Conservation (phyloP, 1,284 basidiomycete species). For the Ustilago esculenta region DNA sequence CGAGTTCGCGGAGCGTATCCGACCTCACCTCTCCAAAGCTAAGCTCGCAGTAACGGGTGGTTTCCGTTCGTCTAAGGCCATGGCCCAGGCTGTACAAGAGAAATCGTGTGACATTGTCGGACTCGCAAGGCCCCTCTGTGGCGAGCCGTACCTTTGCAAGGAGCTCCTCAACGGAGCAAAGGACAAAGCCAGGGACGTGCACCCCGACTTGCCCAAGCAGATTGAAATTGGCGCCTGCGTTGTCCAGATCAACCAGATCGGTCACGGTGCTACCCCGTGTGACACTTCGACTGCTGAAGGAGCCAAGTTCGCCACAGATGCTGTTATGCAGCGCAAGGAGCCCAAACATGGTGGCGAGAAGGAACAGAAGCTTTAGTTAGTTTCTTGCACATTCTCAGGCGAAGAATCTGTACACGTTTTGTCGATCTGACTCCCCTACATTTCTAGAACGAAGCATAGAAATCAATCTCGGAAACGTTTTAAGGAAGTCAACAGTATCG, state of each 20-base stretch:
- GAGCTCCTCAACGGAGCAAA: conserved; percentile 30
- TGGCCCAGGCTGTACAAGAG: conserved; percentile 70
- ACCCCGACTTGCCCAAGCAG: conserved; percentile 35
- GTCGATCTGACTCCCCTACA: too few species aligned
- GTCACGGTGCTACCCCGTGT: conserved; percentile 22
- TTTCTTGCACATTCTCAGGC: too few species aligned
- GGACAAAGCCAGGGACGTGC: conserved; percentile 27
- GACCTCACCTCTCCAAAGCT: conserved; percentile 46
- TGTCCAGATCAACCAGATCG: conserved; percentile 39
- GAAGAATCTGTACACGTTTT: too few species aligned
- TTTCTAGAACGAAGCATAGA: too few species aligned
- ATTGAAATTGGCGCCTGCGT: conserved; percentile 43
- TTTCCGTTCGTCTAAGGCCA: conserved; percentile 74
- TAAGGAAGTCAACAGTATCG: too few species aligned
- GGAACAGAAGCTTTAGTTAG: conserved; percentile 34
- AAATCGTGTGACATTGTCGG: conserved; percentile 53
- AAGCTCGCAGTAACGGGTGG: conserved; percentile 84
- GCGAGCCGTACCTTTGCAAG: conserved; percentile 47
- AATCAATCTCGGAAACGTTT: too few species aligned
- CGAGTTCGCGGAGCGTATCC: conserved; percentile 67
- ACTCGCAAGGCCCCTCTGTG: conserved; percentile 38
- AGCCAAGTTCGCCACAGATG: conserved; percentile 39
- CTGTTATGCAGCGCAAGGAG: conserved; percentile 25
- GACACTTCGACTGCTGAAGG: conserved; percentile 46
- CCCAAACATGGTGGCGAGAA: conserved; percentile 41